A percentile compares a stretch with the other conserved stretches of the same genome.
Evolutionary conservation across 2,329 filamentous ascomycete genomes (phyloP).

Genomic region (Thielaviopsis musarum): DNA sequence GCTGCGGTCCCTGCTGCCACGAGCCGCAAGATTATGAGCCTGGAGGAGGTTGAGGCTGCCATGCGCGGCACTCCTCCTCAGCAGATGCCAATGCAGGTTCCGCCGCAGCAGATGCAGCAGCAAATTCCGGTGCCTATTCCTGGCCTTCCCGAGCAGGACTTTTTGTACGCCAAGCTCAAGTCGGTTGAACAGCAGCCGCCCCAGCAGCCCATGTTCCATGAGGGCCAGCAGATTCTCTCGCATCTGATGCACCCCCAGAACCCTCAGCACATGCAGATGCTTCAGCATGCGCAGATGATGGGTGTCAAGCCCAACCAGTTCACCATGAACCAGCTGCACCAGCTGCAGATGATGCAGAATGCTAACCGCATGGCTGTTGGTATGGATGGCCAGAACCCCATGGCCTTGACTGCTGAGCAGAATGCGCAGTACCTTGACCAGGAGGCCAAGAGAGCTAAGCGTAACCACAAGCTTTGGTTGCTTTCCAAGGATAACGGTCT

Average conservation of each 20-base stretch:
- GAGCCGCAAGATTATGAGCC: conserved; percentile 70
- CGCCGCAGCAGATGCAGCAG: conserved; percentile 17
- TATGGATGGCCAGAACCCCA: conserved; percentile 12
- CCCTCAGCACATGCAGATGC: conserved; percentile 17
- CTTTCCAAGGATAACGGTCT: conserved; percentile 87
- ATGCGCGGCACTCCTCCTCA: conserved; percentile 46
- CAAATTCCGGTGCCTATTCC: conserved; percentile 1
- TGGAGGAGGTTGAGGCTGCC: conserved; percentile 92
- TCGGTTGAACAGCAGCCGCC: conserved; percentile 18
- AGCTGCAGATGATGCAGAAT: conserved; percentile 19
- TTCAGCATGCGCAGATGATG: conserved; percentile 22
- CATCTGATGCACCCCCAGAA: conserved; percentile 20
- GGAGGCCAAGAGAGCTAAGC: conserved; percentile 86
- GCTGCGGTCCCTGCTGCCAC: conserved; percentile 16
- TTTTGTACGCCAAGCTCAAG: conserved; percentile 10
- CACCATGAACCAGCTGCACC: conserved; percentile 53
- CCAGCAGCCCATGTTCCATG: conserved; percentile 9
- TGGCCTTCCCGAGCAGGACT: conserved; percentile 11
- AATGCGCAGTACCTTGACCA: conserved; percentile 71
- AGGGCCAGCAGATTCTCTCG: conserved; percentile 29
- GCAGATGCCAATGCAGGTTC: conserved; percentile 25
- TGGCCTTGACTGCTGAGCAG: conserved; percentile 63
- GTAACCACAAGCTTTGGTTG: conserved; percentile 94
- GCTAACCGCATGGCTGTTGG: not conserved
- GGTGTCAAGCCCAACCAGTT: conserved; percentile 34